Base-by-base conservation (phyloP, 495 filamentous ascomycete species). In the Aspergillus funiculosus region DNA sequence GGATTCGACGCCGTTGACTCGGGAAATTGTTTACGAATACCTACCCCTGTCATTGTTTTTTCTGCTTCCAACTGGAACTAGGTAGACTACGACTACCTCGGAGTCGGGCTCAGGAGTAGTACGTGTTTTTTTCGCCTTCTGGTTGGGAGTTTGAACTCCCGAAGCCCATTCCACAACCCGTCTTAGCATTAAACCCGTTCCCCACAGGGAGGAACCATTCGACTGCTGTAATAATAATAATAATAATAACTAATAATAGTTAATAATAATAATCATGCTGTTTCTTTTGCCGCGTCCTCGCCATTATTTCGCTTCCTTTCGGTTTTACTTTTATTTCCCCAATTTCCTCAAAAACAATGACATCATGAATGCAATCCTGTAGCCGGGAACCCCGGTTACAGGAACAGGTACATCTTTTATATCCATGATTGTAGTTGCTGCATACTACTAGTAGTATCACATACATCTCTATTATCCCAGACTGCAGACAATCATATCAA, bases 171-270 rank as follows among this genome's bases (percentile, higher is more conserved):
- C 43, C 46, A 50, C 41, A 48, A 43, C 45, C 40, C 29, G 46
- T 35, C 42, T 46, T 37, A 49, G 46, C 38, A 42, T 46, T 46
- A 39, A 51, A 36, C 5, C 28, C 24, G 17, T 47, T 48, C 50
- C 36, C 54, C 54, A 57, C 54, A 46, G 41, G 43, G 40, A 54
- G 47, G 51, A 58, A 52, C 56, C 56, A 54, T 54, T n/a, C n/a
- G n/a, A n/a, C n/a, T n/a, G n/a, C n/a, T n/a, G n/a, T n/a, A n/a
- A n/a, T n/a, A n/a, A n/a, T n/a, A n/a, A n/a, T n/a, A n/a, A n/a
- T n/a, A n/a, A n/a, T n/a, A n/a, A n/a, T n/a, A n/a, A n/a, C n/a
- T n/a, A n/a, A n/a, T n/a, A n/a, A n/a, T n/a, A n/a, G n/a, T n/a
- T n/a, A n/a, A n/a, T n/a, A n/a, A n/a, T n/a, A n/a, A n/a, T n/a